phyloP scores from a whole-genome alignment of 2,329 filamentous ascomycete species.

The Helotiales sp. region DNA sequence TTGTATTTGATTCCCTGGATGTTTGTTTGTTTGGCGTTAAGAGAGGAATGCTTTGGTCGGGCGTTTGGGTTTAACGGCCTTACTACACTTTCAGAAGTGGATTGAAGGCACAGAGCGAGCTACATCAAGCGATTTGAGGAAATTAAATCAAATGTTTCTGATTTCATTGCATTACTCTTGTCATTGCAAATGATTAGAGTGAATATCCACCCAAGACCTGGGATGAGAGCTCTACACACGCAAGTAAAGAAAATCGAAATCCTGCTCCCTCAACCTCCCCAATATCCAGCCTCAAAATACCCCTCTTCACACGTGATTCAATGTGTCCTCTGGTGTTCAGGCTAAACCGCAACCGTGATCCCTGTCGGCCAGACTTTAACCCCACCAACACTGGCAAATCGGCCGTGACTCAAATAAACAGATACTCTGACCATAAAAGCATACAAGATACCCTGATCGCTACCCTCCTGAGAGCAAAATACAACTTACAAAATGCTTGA shows the following conservation, averaged over 20 bases:
- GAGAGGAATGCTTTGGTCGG: constrained; percentile 13
- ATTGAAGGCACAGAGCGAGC: neutral
- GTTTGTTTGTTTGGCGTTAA: constrained; percentile 17
- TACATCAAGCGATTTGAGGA: neutral
- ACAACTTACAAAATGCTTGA: constrained; percentile 65
- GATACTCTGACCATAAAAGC: neutral
- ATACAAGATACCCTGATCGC: neutral
- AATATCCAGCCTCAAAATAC: constrained; percentile 5
- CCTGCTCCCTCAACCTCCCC: neutral
- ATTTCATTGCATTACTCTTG: neutral
- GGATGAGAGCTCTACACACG: neutral
- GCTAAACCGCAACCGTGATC: constrained; percentile 5
- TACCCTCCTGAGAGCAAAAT: neutral
- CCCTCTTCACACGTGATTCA: constrained; percentile 12
- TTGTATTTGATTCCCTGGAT: constrained; percentile 1
- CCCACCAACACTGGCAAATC: constrained; percentile 7
- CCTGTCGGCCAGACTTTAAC: constrained; percentile 1
- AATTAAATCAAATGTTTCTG: neutral
- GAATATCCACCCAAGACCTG: neutral
- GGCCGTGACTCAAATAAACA: constrained; percentile 17
- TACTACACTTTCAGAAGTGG: constrained; percentile 6
- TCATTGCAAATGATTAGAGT: neutral
- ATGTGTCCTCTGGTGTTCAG: neutral
- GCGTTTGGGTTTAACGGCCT: constrained; percentile 15
- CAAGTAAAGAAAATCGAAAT: neutral